Base-by-base conservation (phyloP, 768 basidiomycete species). In the Phanerochaete carnosa region DNA sequence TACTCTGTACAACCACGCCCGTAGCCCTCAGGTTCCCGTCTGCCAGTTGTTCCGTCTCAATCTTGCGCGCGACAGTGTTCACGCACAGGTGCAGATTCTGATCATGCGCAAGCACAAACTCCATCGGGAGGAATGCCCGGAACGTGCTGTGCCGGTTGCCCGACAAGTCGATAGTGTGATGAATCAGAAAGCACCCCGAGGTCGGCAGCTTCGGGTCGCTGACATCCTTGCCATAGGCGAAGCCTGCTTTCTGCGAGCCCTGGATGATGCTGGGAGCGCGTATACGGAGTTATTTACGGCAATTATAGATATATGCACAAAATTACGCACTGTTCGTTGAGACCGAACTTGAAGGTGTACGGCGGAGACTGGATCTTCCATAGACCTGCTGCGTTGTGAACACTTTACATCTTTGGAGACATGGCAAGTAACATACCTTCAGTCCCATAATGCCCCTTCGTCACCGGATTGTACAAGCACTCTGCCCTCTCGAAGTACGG, bases 401-500 rank as follows among this genome's bases (percentile, higher is more conserved):
- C 39, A 9, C 11, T 19, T 25, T 23, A 22, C 19, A 11, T 22
- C 29, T 7, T 16, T 5, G 39, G 37, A 39, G n/a, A 52, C 30
- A 55, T 16, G 5, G 35, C 16, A 25, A 37, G 4, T 1, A 35
- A 37, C 52, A 13, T 55, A 49, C 45, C 57, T n/a, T 59, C 26
- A 32, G 15, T 39, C 2, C 57, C 57, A 37, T 50, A 49, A 51
- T 49, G 57, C 8, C 26, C 16, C 3, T 51, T 25, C 15, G 37
- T 49, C 19, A 12, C 49, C 16, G 33, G 32, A 25, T 23, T 39
- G 19, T 35, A 51, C 19, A 39, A 13, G 19, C 35, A 59, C 53
- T 73, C 71, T 5, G 65, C 66, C 47, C 69, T 71, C 29, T 55
- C 55, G 52, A 74, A 75, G 55, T 63, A 71, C 0, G 65, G 67